Base-by-base conservation (phyloP, 2,329 filamentous ascomycete genomes). In the Botrytis sinoallii region DNA sequence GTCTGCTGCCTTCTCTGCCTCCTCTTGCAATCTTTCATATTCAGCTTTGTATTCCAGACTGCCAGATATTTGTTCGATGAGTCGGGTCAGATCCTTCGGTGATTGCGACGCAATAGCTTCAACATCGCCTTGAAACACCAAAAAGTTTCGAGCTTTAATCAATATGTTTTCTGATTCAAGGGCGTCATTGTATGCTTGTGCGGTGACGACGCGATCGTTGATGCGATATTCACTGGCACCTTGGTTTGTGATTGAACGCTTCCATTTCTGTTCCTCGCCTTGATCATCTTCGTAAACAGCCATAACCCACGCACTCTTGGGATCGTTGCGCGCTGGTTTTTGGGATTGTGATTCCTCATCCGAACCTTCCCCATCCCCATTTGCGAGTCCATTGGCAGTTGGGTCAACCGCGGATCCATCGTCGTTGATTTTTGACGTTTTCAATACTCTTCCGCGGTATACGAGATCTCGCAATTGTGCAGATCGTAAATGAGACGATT, bases 271-370 rank as follows among this genome's bases (percentile, higher is more conserved):
- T 82, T 97, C 94, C 80, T 97, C 93, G 65, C 94, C 95, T 3
- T 94, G 94, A 81, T 99, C 96, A 81, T 99, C 96, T 82, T 98
- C 95, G 83, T 98, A 99, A 25, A 99, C 95, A 44, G 96, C 96
- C 94, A 98, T 98, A 22, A 99, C 97, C 95, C 95, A 99, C 4
- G 96, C 97, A 4, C 91, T 96, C 82, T 95, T 96, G 0, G 96
- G 96, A 79, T 99, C 95, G 77, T 90, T 89, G 52, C 89, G 91
- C n/a, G 89, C 91, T 72, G 90, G 87, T 72, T 89, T 87, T 76
- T 91, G 88, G 10, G 86, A 86, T 57, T 86, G 86, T 52, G 88
- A 86, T 52, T 88, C 90, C 70, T 91, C 89, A 71, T 89, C 85
- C 0, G 76, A 78, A 22, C 87, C 87, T 55, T 88, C 89, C 61